Conservation (phyloP, 129 eudicot species). For the Artemisia tridentata region DNA sequence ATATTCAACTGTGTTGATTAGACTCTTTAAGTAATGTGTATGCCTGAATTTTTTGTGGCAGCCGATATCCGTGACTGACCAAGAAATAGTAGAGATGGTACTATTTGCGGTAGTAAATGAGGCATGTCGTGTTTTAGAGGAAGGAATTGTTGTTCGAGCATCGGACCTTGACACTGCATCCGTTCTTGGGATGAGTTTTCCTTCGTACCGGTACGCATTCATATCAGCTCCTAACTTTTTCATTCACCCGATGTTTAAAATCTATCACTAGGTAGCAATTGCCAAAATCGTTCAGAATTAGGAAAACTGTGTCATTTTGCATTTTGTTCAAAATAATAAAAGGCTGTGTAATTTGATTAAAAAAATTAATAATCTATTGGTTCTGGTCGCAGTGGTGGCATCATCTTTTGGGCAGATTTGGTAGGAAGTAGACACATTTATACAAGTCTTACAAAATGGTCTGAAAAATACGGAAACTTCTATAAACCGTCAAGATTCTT, state of each 20-base stretch:
- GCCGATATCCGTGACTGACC: constrained; percentile 66
- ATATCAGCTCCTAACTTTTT: not conserved
- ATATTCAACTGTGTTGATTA: not conserved
- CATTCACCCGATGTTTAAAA: not conserved
- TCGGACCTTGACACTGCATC: constrained; percentile 95
- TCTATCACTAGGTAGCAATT: not conserved
- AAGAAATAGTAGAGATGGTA: constrained; percentile 85
- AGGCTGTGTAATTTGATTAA: not conserved
- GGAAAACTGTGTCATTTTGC: not conserved
- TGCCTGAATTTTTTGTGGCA: constrained; percentile 33
- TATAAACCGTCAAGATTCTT: constrained; percentile 78
- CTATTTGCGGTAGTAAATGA: constrained; percentile 94
- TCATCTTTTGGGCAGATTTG: constrained; percentile 85
- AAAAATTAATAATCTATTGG: not conserved
- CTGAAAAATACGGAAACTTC: constrained; percentile 61
- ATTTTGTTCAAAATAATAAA: not conserved
- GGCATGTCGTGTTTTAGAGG: constrained; percentile 94
- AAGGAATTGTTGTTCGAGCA: constrained; percentile 73
- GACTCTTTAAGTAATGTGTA: not conserved
- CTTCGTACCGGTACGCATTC: constrained; percentile 62
- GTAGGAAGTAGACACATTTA: constrained; percentile 76
- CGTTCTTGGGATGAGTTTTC: constrained; percentile 97
- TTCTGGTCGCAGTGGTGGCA: constrained; percentile 75
- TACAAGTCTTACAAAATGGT: constrained; percentile 70
- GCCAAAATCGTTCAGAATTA: no score